Percentiles rank a stretch among this genome's conserved stretches.
phyloP scores from a whole-genome alignment of 2,329 filamentous ascomycete genomes.

The Aspergillus cejpii region DNA sequence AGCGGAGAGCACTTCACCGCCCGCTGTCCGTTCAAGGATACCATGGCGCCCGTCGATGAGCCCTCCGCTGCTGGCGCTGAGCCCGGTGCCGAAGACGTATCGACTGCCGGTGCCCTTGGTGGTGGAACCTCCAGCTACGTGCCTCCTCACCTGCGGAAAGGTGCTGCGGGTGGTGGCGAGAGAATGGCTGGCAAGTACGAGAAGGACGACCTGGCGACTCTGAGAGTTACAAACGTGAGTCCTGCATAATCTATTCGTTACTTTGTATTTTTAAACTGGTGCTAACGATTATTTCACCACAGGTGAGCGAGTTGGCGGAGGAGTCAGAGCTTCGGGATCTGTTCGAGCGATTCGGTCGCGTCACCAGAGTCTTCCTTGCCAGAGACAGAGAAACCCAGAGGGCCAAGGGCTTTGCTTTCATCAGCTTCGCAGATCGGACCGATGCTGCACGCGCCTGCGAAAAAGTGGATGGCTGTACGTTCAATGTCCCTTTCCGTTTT shows the following conservation, averaged over 20 bases:
- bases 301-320: constrained; percentile 96
- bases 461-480: constrained; percentile 91
- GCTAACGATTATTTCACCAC: constrained; percentile 8
- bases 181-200: constrained; percentile 91
- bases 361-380: constrained; percentile 94
- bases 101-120: constrained; percentile 53
- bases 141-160: constrained; percentile 81
- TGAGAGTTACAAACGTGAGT: constrained; percentile 95
- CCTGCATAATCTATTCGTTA: neutral
- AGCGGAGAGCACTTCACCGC: constrained; percentile 98
- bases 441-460: constrained; percentile 89
- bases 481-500: constrained; percentile 2
- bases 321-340: constrained; percentile 92
- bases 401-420: constrained; percentile 98
- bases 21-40: constrained; percentile 98
- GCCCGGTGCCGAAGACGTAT: constrained; percentile 41
- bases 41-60: constrained; percentile 69
- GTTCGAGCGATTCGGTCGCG: constrained; percentile 94
- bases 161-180: constrained; percentile 57
- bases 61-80: constrained; percentile 37
- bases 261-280: constrained; percentile 3
- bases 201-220: constrained; percentile 89
- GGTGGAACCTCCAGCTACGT: constrained; percentile 78
- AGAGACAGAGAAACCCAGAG: constrained; percentile 95
- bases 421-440: constrained; percentile 83